Conservation (phyloP, 1,139 yeast species). For the Kurtzmaniella quercitrusa region DNA sequence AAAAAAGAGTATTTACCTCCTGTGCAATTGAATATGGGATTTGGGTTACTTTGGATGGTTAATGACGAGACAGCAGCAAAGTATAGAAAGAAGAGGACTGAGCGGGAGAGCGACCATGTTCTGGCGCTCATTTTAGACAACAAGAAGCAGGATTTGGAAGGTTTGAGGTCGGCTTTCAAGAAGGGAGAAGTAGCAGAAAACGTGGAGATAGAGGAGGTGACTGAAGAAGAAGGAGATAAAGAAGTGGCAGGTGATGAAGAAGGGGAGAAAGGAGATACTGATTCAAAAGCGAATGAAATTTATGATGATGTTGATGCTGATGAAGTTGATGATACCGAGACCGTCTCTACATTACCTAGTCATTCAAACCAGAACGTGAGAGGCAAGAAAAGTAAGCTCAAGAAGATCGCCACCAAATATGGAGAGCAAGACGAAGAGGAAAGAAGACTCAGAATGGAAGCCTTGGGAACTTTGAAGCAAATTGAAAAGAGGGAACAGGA, state of each 20-base stretch:
- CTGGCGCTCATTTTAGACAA: conserved; percentile 36
- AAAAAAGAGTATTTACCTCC: conserved; percentile 72
- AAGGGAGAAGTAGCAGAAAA: conserved; percentile 2
- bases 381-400: conserved; percentile 80
- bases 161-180: conserved; percentile 10
- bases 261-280: conserved; percentile 2
- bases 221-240: conserved; percentile 5
- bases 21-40: conserved; percentile 81
- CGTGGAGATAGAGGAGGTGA: conserved; percentile 11
- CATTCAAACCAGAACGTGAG: conserved; percentile 46
- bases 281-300: conserved; percentile 7
- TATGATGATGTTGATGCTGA: conserved; percentile 9
- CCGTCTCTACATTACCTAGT: conserved; percentile 4
- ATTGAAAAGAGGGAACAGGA: conserved; percentile 37
- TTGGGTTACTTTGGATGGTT: conserved; percentile 74
- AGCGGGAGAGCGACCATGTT: conserved; percentile 45
- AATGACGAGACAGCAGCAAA: conserved; percentile 48
- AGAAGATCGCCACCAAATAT: conserved; percentile 78
- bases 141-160: conserved; percentile 30
- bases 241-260: conserved; percentile 9
- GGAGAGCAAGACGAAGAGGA: conserved; percentile 93
- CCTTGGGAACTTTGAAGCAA: conserved; percentile 78
- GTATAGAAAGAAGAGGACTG: conserved; percentile 32
- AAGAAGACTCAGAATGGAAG: conserved; percentile 65
- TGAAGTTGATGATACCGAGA: conserved; percentile 8